Conservation (phyloP, 495 filamentous ascomycete genomes). For the Opeltia flavorubescens region DNA sequence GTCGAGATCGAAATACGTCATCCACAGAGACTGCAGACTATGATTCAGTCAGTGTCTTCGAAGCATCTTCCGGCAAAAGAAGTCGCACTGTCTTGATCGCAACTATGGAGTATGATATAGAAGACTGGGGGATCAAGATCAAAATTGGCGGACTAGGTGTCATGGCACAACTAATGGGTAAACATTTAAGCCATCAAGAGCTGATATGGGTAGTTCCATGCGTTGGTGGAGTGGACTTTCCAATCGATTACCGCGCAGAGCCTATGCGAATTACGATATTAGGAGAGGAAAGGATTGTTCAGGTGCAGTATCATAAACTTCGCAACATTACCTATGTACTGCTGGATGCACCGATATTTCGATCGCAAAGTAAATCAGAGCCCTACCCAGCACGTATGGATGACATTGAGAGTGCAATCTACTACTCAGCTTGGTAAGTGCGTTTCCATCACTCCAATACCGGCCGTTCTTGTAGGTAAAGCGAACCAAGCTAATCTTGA, state of each 20-base stretch:
- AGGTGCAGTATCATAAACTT: conserved; percentile 34
- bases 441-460: neutral
- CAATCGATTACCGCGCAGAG: conserved; percentile 26
- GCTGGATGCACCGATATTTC: conserved; percentile 32
- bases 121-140: conserved; percentile 35
- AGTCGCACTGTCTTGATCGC: conserved; percentile 31
- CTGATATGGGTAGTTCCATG: conserved; percentile 39
- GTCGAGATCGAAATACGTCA: neutral
- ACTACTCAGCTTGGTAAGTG: conserved; percentile 43
- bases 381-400: conserved; percentile 35
- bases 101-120: conserved; percentile 38
- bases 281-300: conserved; percentile 25
- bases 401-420: conserved; percentile 42
- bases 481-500: neutral
- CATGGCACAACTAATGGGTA: conserved; percentile 37
- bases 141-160: conserved; percentile 37
- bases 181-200: conserved; percentile 34
- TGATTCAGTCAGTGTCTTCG: conserved; percentile 7
- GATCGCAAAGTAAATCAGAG: conserved; percentile 28
- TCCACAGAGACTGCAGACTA: conserved; percentile 7
- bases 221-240: conserved; percentile 36
- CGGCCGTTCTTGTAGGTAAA: neutral
- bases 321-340: conserved; percentile 37
- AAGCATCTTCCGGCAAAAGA: neutral
- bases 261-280: conserved; percentile 31